Percentiles rank a stretch among this genome's conserved stretches.
Conservation (phyloP, 805 yeast genomes). For the Cyberlindnera meyerae region DNA sequence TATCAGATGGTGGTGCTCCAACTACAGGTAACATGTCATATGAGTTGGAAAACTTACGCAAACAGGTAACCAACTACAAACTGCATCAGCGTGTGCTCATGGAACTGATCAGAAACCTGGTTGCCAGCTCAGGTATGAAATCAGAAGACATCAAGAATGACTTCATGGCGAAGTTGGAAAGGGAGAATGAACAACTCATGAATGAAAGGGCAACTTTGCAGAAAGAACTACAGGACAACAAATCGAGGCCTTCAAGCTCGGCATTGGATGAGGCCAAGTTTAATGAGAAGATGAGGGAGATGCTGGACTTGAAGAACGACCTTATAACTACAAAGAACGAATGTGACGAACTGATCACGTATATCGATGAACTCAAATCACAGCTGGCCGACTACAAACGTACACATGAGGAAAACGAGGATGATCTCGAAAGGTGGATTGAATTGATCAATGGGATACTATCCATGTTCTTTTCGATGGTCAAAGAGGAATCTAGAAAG, state of each 20-base stretch:
- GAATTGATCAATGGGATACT: constrained; percentile 15
- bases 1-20: constrained; percentile 8
- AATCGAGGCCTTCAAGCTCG: neutral
- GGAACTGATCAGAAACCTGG: constrained; percentile 25
- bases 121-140: constrained; percentile 17
- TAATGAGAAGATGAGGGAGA: constrained; percentile 21
- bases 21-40: constrained; percentile 10
- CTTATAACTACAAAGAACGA: constrained; percentile 20
- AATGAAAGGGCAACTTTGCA: constrained; percentile 18
- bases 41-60: constrained; percentile 35
- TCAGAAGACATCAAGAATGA: constrained; percentile 20
- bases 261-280: constrained; percentile 7
- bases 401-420: constrained; percentile 1
- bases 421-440: constrained; percentile 11
- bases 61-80: constrained; percentile 38
- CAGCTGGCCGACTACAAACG: constrained; percentile 12
- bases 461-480: constrained; percentile 5
- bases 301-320: constrained; percentile 25
- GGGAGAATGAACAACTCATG: constrained; percentile 18
- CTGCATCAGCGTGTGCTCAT: constrained; percentile 30
- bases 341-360: constrained; percentile 21
- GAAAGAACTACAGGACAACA: constrained; percentile 12
- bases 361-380: constrained; percentile 20
- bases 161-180: constrained; percentile 19
- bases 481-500: constrained; percentile 17